These are phyloP conservation scores for Eucalyptus melliodora DNA, from an alignment of 345 rosid species.

Conservation along the genomic window DNA sequence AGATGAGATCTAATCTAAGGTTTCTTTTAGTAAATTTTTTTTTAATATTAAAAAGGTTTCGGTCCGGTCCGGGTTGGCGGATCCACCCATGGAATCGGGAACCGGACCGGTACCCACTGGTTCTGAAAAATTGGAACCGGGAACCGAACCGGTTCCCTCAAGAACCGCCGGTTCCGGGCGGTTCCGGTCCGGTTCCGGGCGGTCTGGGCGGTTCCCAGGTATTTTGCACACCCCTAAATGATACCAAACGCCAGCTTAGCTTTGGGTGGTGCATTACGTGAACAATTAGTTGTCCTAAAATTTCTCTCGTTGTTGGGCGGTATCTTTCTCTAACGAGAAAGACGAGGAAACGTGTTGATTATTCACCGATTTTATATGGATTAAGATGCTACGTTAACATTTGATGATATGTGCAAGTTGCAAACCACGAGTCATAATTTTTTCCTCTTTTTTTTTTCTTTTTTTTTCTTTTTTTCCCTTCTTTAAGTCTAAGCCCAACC, in stretches of 20 bases:
- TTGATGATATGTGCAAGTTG: background rate
- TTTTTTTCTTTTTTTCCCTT: accelerated
- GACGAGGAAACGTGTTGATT: background rate
- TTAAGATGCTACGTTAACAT: background rate
- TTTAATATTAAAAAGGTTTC: too few relatives aligned
- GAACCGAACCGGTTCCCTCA: too few relatives aligned
- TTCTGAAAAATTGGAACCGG: too few relatives aligned
- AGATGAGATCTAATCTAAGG: too few relatives aligned
- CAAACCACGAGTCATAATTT: background rate
- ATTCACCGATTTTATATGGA: background rate
- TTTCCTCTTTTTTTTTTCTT: background rate
- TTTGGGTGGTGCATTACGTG: background rate
- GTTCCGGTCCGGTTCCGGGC: too few relatives aligned
- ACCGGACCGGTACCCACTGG: too few relatives aligned
- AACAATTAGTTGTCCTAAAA: background rate
- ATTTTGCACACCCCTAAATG: too few relatives aligned
- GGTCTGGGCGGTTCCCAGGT: too few relatives aligned
- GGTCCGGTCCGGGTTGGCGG: too few relatives aligned
- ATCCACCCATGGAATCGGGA: too few relatives aligned
- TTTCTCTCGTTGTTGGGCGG: background rate
- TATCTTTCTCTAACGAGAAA: background rate
- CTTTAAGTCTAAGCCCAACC: background rate
- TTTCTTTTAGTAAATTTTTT: too few relatives aligned
- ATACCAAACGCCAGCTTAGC: background rate
- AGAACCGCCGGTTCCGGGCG: too few relatives aligned